These are phyloP conservation scores for Novymonas esmeraldas DNA, from an alignment of 208 protist species.

Conservation along the genomic window DNA sequence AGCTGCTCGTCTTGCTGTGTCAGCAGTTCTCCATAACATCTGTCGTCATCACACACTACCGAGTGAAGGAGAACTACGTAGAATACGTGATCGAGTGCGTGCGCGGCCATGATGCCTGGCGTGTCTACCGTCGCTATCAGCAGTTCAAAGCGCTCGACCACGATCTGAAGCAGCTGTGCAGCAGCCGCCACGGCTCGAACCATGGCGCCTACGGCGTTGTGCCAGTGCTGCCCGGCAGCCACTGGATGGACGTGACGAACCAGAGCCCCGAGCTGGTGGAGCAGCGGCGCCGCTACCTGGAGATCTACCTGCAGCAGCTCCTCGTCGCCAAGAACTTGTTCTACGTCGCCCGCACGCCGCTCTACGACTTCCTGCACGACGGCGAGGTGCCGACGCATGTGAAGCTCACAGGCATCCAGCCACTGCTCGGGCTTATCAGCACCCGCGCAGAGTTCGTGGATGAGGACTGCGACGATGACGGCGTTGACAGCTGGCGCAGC, in stretches of 20 bases:
- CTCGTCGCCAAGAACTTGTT: conserved; percentile 79
- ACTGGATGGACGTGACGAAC: conserved; percentile 91
- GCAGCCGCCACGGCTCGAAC: conserved; percentile 26
- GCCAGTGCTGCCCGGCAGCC: conserved; percentile 75
- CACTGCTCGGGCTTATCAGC: conserved; percentile 37
- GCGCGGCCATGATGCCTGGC: conserved; percentile 46
- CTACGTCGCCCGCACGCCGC: conserved; percentile 61
- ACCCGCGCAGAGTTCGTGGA: conserved; percentile 10
- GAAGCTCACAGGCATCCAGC: conserved; percentile 33
- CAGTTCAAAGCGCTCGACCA: conserved; percentile 82
- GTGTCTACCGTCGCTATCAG: conserved; percentile 83
- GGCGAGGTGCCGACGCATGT: conserved; percentile 64
- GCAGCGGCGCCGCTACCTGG: conserved; percentile 68
- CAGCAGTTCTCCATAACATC: conserved; percentile 44
- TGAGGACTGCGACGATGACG: conserved; percentile 30
- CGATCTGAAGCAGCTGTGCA: conserved; percentile 61
- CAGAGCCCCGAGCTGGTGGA: conserved; percentile 82
- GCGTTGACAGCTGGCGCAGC: too few species aligned
- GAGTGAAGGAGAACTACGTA: conserved; percentile 65
- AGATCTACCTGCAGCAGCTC: conserved; percentile 89
- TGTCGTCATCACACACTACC: conserved; percentile 65
- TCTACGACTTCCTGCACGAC: conserved; percentile 86
- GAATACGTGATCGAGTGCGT: conserved; percentile 81
- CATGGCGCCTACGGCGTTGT: conserved; percentile 79
- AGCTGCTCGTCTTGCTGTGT: conserved; percentile 18